A percentile compares a stretch with the other conserved stretches of the same genome.
phyloP scores from a whole-genome alignment of 2,329 filamentous ascomycete genomes.

The Aspergillus costaricaensis region DNA sequence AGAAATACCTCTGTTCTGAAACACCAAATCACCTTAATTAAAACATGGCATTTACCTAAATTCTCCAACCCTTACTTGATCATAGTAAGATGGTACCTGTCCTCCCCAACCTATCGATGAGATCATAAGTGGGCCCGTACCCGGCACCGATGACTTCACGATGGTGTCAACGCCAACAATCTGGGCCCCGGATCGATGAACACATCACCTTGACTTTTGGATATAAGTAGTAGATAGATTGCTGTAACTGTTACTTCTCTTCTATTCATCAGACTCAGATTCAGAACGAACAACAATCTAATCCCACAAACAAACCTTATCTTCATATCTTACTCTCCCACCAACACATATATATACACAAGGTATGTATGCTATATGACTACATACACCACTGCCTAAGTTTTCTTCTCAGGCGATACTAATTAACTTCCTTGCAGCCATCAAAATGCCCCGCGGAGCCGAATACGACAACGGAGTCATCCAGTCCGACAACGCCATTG shows the following conservation, averaged over 20 bases:
- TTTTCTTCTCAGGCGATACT: not conserved
- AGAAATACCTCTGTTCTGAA: no score
- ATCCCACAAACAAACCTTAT: not conserved
- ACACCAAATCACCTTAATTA: no score
- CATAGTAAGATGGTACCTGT: not conserved
- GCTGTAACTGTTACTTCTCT: no score
- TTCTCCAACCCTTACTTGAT: no score
- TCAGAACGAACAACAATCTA: not conserved
- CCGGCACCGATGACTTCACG: conserved; percentile 34
- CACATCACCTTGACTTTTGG: not conserved
- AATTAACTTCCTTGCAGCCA: not conserved
- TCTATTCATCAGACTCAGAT: no score
- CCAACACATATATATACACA: not conserved
- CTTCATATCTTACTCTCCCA: not conserved
- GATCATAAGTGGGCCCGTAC: conserved; percentile 25
- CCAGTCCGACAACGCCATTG: conserved; percentile 44
- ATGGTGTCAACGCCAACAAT: conserved; percentile 29
- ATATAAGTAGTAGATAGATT: not conserved
- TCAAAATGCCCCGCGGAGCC: conserved; percentile 45
- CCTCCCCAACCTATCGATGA: conserved; percentile 19
- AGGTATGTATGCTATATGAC: not conserved
- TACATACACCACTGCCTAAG: not conserved
- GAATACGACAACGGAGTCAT: conserved; percentile 42
- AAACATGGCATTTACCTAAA: no score
- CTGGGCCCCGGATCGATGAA: conserved; percentile 1